Evolutionary conservation across 305 asterid species (phyloP).

Genomic region (Fraxinus dipetala): DNA sequence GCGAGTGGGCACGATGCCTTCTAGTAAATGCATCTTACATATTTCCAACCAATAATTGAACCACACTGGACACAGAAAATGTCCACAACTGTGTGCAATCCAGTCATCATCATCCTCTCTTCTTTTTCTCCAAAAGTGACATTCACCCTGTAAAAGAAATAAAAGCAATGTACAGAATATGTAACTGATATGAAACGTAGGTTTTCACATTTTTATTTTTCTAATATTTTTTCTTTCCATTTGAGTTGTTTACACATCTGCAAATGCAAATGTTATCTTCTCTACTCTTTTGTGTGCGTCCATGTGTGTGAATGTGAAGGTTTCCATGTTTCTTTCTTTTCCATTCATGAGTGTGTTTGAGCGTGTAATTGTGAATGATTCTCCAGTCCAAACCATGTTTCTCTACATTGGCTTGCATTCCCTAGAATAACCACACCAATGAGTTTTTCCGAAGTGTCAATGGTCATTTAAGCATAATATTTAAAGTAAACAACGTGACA

Average conservation of each 20-base stretch:
- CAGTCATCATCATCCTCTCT: constrained; percentile 88
- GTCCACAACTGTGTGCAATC: constrained; percentile 77
- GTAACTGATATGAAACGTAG: background rate
- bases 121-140: constrained; percentile 71
- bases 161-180: constrained; percentile 6
- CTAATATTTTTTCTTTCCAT: background rate
- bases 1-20: background rate
- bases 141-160: constrained; percentile 56
- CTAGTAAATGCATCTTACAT: constrained; percentile 43
- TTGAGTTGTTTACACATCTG: background rate
- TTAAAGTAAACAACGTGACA: background rate
- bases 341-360: background rate
- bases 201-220: background rate
- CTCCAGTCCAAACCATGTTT: background rate
- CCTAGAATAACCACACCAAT: background rate
- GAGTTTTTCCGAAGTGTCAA: background rate
- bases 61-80: constrained; percentile 89
- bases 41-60: constrained; percentile 91
- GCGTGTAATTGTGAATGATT: constrained; percentile 4
- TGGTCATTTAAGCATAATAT: background rate
- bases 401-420: background rate
- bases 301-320: background rate
- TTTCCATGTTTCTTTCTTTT: background rate
- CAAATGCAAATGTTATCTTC: background rate
- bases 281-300: background rate